Percentiles rank a stretch among this genome's conserved stretches.
phyloP scores from a whole-genome alignment of 176 grass and related monocot genomes.

The Panicum miliaceum region DNA sequence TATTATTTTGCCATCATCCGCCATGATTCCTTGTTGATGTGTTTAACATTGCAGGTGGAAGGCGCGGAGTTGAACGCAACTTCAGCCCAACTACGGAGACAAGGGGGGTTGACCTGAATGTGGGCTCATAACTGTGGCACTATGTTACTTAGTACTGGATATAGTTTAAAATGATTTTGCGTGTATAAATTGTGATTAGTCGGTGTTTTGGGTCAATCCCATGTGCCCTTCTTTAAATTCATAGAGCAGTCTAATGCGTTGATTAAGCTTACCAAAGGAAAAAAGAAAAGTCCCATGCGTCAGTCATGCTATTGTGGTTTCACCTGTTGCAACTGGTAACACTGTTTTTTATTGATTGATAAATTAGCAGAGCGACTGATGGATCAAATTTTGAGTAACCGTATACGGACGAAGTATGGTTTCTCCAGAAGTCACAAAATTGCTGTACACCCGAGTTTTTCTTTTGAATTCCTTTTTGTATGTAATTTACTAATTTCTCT shows the following conservation, averaged over 20 bases:
- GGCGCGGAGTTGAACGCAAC: slow-evolving; percentile 49
- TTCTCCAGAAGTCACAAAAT: not conserved
- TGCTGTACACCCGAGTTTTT: not conserved
- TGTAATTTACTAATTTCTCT: not conserved
- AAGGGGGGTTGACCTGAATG: slow-evolving; percentile 61
- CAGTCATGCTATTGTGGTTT: slow-evolving; percentile 1
- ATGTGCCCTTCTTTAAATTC: slow-evolving; percentile 68
- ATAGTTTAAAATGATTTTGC: slow-evolving; percentile 65
- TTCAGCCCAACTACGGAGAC: slow-evolving; percentile 37
- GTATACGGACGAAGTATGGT: not conserved
- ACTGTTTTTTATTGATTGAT: not conserved
- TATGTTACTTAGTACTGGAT: slow-evolving; percentile 58
- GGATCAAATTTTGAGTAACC: not conserved
- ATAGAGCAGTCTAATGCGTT: slow-evolving; percentile 39
- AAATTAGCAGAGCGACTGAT: not conserved
- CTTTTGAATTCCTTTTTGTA: not conserved
- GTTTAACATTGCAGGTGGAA: slow-evolving; percentile 47
- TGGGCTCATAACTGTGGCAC: slow-evolving; percentile 63
- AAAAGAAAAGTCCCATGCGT: not conserved
- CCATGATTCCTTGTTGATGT: slow-evolving; percentile 49
- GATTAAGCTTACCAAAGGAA: slow-evolving; percentile 3
- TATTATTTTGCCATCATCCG: slow-evolving; percentile 56
- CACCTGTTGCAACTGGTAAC: not conserved
- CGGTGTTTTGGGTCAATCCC: slow-evolving; percentile 56
- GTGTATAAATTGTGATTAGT: slow-evolving; percentile 53